A percentile compares a stretch with the other conserved stretches of the same genome.
Evolutionary conservation across 805 yeast genomes (phyloP).

Genomic region (Geotrichum ghanense): DNA sequence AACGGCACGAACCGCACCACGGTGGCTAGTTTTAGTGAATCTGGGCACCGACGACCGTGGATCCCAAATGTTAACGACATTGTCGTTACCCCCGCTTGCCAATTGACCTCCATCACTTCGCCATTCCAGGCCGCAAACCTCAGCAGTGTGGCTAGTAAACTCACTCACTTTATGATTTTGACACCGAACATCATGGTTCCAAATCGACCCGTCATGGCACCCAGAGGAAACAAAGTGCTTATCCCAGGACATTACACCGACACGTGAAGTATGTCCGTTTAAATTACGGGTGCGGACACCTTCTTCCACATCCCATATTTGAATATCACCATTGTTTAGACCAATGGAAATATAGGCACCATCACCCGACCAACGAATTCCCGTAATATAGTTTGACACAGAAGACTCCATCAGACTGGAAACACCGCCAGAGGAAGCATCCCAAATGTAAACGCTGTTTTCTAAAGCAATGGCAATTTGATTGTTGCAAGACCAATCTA

Average conservation of each 20-base stretch:
- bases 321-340: slow-evolving; percentile 68
- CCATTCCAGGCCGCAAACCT: slow-evolving; percentile 87
- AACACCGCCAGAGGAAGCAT: slow-evolving; percentile 74
- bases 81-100: slow-evolving; percentile 92
- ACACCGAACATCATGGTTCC: slow-evolving; percentile 82
- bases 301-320: slow-evolving; percentile 88
- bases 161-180: slow-evolving; percentile 60
- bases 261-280: slow-evolving; percentile 61
- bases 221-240: slow-evolving; percentile 79
- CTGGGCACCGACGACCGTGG: slow-evolving; percentile 57
- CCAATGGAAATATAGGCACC: slow-evolving; percentile 81
- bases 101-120: slow-evolving; percentile 72
- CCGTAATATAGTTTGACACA: slow-evolving; percentile 41
- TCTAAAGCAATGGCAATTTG: slow-evolving; percentile 82
- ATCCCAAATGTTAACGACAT: slow-evolving; percentile 89
- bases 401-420: slow-evolving; percentile 45
- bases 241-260: slow-evolving; percentile 79
- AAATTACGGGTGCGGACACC: slow-evolving; percentile 66
- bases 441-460: slow-evolving; percentile 80
- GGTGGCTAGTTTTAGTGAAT: slow-evolving; percentile 67
- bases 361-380: slow-evolving; percentile 85
- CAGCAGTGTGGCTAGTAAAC: slow-evolving; percentile 65
- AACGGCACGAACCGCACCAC: slow-evolving; percentile 90
- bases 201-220: slow-evolving; percentile 70
- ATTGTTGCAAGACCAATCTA: slow-evolving; percentile 81